Percentiles rank a stretch among this genome's conserved stretches.
These are phyloP conservation scores for Phyllosticta capitalensis DNA, from an alignment of 2,329 filamentous ascomycete genomes.

Conservation along the genomic window DNA sequence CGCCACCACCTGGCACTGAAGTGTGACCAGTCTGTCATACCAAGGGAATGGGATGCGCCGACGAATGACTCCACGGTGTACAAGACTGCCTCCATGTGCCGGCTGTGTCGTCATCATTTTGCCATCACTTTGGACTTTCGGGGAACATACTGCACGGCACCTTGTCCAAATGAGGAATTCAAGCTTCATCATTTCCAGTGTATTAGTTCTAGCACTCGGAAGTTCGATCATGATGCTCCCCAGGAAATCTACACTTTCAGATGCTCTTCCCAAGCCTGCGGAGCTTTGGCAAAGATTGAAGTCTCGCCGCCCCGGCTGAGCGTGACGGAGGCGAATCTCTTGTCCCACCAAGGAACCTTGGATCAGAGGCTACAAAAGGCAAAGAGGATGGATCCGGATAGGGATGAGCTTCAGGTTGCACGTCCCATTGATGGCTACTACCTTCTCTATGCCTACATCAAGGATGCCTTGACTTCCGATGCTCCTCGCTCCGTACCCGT, in stretches of 20 bases:
- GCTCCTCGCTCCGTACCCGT: slow-evolving; percentile 40
- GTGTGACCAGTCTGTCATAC: slow-evolving; percentile 42
- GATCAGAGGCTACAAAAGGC: slow-evolving; percentile 44
- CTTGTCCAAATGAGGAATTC: slow-evolving; percentile 40
- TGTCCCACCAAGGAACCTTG: slow-evolving; percentile 46
- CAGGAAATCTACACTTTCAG: slow-evolving; percentile 36
- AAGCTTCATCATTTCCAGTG: slow-evolving; percentile 55
- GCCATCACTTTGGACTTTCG: slow-evolving; percentile 47
- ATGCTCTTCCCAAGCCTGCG: slow-evolving; percentile 51
- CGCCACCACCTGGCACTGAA: slow-evolving; percentile 52
- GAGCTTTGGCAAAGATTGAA: slow-evolving; percentile 42
- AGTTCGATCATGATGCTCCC: slow-evolving; percentile 15
- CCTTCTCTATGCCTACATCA: slow-evolving; percentile 50
- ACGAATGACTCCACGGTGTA: slow-evolving; percentile 35
- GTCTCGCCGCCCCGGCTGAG: slow-evolving; percentile 45
- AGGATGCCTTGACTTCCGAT: slow-evolving; percentile 46
- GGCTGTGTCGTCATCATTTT: slow-evolving; percentile 53
- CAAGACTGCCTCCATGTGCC: slow-evolving; percentile 52
- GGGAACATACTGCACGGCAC: slow-evolving; percentile 26
- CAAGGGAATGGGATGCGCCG: slow-evolving; percentile 30
- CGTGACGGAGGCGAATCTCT: slow-evolving; percentile 37
- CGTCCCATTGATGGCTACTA: slow-evolving; percentile 45
- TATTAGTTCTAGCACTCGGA: slow-evolving; percentile 23
- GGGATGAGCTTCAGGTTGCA: slow-evolving; percentile 44
- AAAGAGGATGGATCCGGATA: slow-evolving; percentile 41